These are phyloP conservation scores for Populus pruinosa DNA, from an alignment of 345 rosid species.

Conservation along the genomic window DNA sequence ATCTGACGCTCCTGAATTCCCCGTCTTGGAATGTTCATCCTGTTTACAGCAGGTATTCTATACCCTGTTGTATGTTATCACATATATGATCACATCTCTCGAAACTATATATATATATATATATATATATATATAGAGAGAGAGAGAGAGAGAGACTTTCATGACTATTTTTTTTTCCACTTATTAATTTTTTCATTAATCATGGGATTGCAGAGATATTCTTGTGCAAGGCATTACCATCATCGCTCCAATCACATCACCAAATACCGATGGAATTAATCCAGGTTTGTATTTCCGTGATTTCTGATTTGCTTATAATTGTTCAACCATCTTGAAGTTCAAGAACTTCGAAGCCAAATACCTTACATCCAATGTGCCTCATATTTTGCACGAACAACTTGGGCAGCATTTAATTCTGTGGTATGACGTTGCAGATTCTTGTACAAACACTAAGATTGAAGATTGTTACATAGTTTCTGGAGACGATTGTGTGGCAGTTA, in stretches of 20 bases:
- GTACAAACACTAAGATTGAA: conserved; percentile 79
- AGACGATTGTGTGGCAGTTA: conserved; percentile 89
- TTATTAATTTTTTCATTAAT: background rate
- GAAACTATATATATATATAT: too few relatives aligned
- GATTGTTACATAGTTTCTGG: conserved; percentile 89
- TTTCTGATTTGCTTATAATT: background rate
- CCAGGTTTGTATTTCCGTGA: conserved; percentile 48
- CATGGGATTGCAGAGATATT: conserved; percentile 48
- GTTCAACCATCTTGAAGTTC: background rate
- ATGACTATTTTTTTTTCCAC: background rate
- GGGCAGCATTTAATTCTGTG: background rate
- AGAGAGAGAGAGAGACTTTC: background rate
- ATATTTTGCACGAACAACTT: background rate
- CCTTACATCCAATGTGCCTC: background rate
- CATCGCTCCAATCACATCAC: conserved; percentile 78
- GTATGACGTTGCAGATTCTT: conserved; percentile 54
- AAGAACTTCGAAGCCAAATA: too few relatives aligned
- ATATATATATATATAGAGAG: background rate
- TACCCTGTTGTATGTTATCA: background rate
- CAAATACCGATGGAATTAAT: conserved; percentile 91
- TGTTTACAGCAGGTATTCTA: conserved; percentile 68
- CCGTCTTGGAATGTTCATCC: conserved; percentile 96
- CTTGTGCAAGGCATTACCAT: conserved; percentile 76
- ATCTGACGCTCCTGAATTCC: conserved; percentile 72
- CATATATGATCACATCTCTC: too few relatives aligned